These are phyloP conservation scores for Cryptosporidium bovis DNA, from an alignment of 169 alveolate genomes.

Conservation along the genomic window DNA sequence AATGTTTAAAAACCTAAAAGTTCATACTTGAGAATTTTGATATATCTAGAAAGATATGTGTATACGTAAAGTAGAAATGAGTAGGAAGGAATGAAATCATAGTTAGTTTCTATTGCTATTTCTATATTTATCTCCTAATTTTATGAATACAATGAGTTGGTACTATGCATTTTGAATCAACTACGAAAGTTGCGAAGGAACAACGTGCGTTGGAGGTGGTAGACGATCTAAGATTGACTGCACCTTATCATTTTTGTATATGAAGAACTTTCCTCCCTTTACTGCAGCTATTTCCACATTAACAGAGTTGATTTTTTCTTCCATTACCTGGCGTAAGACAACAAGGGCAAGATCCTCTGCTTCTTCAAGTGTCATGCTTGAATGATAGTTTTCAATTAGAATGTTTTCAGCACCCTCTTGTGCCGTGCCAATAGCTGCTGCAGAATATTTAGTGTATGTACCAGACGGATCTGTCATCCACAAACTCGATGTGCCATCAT, in stretches of 20 bases:
- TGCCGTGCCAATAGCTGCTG: slow-evolving; percentile 98
- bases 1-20: background rate
- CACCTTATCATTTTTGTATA: slow-evolving; percentile 12
- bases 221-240: slow-evolving; percentile 44
- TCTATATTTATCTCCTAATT: background rate
- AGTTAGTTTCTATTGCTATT: background rate
- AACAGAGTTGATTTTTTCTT: slow-evolving; percentile 92
- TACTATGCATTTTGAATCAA: background rate
- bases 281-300: slow-evolving; percentile 95
- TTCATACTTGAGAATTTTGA: background rate
- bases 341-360: slow-evolving; percentile 94
- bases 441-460: slow-evolving; percentile 92
- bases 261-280: slow-evolving; percentile 63
- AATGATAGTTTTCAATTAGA: slow-evolving; percentile 94
- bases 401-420: slow-evolving; percentile 96
- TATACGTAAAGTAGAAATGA: background rate
- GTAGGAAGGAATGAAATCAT: background rate
- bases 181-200: slow-evolving; percentile 57
- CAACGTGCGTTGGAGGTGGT: slow-evolving; percentile 71
- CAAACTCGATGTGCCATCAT: slow-evolving; percentile 92
- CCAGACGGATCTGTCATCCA: slow-evolving; percentile 99
- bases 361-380: slow-evolving; percentile 90
- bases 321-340: slow-evolving; percentile 98
- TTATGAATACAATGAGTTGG: background rate
- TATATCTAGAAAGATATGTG: too few species aligned